These are phyloP conservation scores for Zymoseptoria passerinii DNA, from an alignment of 2,329 filamentous ascomycete genomes.

Conservation along the genomic window DNA sequence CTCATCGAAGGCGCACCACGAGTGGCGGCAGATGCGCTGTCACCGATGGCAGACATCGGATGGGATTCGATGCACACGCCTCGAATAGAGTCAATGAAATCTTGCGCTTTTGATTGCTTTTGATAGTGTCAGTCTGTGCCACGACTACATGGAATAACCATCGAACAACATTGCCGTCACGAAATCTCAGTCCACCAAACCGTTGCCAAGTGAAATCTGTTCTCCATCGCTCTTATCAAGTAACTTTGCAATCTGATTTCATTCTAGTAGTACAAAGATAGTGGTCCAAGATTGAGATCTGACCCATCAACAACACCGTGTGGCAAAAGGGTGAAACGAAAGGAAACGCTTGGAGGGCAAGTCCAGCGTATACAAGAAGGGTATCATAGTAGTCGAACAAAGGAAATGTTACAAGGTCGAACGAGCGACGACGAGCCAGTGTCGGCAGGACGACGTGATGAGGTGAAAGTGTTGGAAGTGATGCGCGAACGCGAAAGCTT, in stretches of 20 bases:
- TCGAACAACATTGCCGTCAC: too few relatives aligned
- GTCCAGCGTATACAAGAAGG: constrained; percentile 14
- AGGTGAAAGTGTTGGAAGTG: background rate
- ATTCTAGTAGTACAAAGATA: constrained; percentile 7
- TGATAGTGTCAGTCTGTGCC: constrained; percentile 4
- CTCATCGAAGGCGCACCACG: background rate
- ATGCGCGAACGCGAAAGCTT: background rate
- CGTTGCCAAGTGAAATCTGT: constrained; percentile 1
- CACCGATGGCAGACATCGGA: background rate
- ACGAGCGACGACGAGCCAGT: background rate
- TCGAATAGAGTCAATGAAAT: background rate
- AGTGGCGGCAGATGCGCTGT: background rate
- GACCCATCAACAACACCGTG: constrained; percentile 10
- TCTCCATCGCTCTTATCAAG: background rate
- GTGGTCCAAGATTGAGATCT: background rate
- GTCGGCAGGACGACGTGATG: background rate
- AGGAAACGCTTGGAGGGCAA: background rate
- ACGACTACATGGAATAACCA: background rate
- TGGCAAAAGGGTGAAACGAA: constrained; percentile 4
- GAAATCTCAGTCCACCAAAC: background rate
- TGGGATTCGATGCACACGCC: background rate
- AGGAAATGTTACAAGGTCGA: background rate
- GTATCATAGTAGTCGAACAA: constrained; percentile 9
- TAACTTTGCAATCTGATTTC: constrained; percentile 3
- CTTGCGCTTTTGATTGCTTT: background rate